These are phyloP conservation scores for Puya raimondii DNA, from an alignment of 176 grass and related monocot species.

Conservation along the genomic window DNA sequence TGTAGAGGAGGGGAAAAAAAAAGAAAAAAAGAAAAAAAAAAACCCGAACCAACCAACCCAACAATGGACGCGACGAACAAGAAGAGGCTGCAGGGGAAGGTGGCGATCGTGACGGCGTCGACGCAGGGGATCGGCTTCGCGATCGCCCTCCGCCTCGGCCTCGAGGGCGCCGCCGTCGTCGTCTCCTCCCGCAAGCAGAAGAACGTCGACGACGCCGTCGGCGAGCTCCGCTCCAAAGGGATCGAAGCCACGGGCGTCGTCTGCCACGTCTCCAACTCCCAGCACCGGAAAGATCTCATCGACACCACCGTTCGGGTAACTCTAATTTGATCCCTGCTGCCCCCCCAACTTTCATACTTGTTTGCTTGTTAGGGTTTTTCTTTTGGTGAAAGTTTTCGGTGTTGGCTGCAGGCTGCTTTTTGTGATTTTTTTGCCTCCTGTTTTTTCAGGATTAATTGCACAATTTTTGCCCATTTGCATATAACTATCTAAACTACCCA, in stretches of 20 bases:
- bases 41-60: too few species aligned
- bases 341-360: too few species aligned
- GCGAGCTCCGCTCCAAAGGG: conserved; percentile 55
- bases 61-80: neutral
- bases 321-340: too few species aligned
- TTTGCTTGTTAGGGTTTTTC: too few species aligned
- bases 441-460: too few species aligned
- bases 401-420: too few species aligned
- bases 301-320: conserved; percentile 63
- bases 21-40: too few species aligned
- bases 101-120: conserved; percentile 86
- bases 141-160: conserved; percentile 79
- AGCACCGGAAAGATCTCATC: conserved; percentile 70
- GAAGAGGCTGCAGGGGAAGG: conserved; percentile 57
- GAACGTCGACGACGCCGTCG: conserved; percentile 77
- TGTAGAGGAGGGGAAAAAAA: too few species aligned
- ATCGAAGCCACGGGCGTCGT: conserved; percentile 54
- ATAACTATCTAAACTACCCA: too few species aligned
- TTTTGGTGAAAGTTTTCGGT: too few species aligned
- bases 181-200: conserved; percentile 96
- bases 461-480: too few species aligned
- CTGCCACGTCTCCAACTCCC: conserved; percentile 74
- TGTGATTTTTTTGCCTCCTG: too few species aligned
- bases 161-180: conserved; percentile 79
- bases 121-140: conserved; percentile 82